phyloP scores from a whole-genome alignment of 75 land plant genomes.

The Sequoiadendron giganteum region DNA sequence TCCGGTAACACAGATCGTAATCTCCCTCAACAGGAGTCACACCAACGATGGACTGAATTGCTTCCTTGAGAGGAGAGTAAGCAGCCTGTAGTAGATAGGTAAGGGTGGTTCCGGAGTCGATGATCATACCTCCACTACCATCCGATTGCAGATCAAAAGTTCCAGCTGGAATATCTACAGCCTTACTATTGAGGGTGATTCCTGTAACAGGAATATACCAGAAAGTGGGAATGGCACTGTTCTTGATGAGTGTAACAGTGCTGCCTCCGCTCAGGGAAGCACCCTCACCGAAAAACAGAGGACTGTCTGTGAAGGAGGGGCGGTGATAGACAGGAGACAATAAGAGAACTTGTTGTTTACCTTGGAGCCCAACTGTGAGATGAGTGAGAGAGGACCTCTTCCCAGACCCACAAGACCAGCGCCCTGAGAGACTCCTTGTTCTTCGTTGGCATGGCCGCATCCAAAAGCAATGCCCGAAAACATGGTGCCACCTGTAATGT shows the following conservation, averaged over 20 bases:
- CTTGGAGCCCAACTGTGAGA: not conserved
- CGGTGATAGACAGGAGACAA: not conserved
- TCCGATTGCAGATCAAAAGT: not conserved
- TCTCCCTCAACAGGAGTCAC: not conserved
- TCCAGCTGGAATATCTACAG: not conserved
- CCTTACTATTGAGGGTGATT: too few relatives aligned
- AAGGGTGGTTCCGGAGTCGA: slow-evolving; percentile 9
- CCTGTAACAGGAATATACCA: not conserved
- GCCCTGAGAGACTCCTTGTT: too few relatives aligned
- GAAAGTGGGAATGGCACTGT: not conserved
- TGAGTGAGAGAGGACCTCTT: not conserved
- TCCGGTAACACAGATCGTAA: too few relatives aligned
- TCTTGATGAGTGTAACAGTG: not conserved
- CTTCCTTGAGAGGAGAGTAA: not conserved
- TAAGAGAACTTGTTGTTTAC: slow-evolving; percentile 8
- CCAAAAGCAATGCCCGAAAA: too few relatives aligned
- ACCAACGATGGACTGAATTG: not conserved
- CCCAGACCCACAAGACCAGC: too few relatives aligned
- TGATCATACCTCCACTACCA: not conserved
- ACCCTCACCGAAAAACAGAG: not conserved
- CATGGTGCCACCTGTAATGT: too few relatives aligned
- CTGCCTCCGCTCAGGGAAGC: not conserved
- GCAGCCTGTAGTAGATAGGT: not conserved
- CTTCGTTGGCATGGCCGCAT: too few relatives aligned
- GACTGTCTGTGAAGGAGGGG: not conserved